phyloP scores from a whole-genome alignment of 2,329 filamentous ascomycete genomes.

The Hypoxylon sp. region DNA sequence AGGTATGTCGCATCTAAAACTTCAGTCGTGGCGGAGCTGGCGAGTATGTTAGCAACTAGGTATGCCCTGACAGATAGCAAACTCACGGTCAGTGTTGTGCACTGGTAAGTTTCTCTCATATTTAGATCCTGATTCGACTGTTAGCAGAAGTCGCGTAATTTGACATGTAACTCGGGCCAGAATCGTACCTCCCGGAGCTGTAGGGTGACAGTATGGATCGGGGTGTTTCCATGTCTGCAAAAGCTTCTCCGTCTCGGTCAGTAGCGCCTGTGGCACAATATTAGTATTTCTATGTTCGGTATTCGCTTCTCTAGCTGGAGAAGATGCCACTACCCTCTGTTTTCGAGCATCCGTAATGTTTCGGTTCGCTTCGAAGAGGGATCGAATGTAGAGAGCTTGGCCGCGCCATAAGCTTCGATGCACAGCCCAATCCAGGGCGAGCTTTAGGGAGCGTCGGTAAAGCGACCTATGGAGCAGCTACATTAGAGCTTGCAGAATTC shows the following conservation, averaged over 20 bases:
- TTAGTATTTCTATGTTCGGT: no score
- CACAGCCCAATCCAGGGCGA: conserved; percentile 94
- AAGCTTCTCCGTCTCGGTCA: conserved; percentile 87
- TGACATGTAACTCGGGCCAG: not conserved
- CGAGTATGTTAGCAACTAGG: conserved; percentile 32
- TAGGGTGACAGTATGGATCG: conserved; percentile 88
- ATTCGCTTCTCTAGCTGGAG: no score
- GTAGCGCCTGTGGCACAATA: conserved; percentile 71
- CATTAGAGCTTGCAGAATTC: conserved; percentile 26
- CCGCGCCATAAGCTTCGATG: conserved; percentile 93
- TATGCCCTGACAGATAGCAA: not conserved
- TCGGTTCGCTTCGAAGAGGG: conserved; percentile 93
- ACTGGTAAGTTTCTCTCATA: conserved; percentile 91
- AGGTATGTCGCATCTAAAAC: conserved; percentile 47
- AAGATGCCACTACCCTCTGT: conserved; percentile 72
- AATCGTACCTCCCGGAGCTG: conserved; percentile 85
- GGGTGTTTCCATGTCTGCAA: conserved; percentile 97
- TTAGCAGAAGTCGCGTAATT: conserved; percentile 14
- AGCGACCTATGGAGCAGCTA: conserved; percentile 64
- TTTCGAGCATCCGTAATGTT: conserved; percentile 84
- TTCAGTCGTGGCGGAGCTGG: conserved; percentile 61
- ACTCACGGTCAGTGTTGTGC: conserved; percentile 82
- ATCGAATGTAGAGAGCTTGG: conserved; percentile 94
- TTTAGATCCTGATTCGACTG: conserved; percentile 75
- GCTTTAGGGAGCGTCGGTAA: conserved; percentile 92